Evolutionary conservation across 441 rosid genomes (phyloP).

Genomic region (Lagerstroemia fauriei): DNA sequence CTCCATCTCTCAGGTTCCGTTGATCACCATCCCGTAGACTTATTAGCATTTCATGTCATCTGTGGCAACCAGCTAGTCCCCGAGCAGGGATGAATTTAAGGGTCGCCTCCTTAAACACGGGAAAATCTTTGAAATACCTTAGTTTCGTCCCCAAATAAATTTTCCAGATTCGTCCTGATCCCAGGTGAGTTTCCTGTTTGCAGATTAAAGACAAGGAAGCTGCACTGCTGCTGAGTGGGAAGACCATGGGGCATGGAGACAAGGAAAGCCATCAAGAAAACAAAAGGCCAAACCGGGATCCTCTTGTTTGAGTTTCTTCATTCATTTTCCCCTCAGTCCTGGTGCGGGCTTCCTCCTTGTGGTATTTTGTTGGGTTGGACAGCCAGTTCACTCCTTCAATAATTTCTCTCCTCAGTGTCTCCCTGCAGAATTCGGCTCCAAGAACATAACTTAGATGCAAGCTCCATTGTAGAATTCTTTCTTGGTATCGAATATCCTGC

Average conservation of each 20-base stretch:
- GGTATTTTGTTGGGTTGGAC: conserved; percentile 32
- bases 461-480: neutral
- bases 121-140: neutral
- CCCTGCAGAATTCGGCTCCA: neutral
- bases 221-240: conserved; percentile 54
- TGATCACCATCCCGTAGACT: neutral
- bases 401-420: conserved; percentile 22
- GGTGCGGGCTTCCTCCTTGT: conserved; percentile 2
- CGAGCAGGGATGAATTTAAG: no score
- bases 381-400: conserved; percentile 46
- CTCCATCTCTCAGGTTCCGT: conserved; percentile 54
- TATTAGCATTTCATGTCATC: no score
- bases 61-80: no score
- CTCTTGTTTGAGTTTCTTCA: conserved; percentile 52
- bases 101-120: no score
- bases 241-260: conserved; percentile 43
- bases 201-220: conserved; percentile 76
- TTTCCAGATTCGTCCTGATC: no score
- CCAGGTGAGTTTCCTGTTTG: neutral
- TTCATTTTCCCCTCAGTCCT: neutral
- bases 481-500: no score
- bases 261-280: conserved; percentile 66
- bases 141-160: no score
- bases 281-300: conserved; percentile 64
- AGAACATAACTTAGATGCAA: neutral